Base-by-base conservation (phyloP, 345 rosid species). In the Citrus medica region DNA sequence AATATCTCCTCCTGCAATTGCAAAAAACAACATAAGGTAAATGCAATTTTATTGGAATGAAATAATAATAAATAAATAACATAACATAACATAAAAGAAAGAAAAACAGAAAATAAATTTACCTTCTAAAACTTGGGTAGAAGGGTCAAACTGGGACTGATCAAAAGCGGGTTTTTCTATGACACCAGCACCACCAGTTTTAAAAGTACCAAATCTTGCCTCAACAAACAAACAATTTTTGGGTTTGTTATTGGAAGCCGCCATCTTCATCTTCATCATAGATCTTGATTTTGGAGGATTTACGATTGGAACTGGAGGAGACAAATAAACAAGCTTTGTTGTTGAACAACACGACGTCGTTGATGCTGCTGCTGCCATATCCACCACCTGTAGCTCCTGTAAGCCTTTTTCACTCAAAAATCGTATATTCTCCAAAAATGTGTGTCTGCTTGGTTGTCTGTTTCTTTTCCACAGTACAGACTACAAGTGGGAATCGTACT, bases 61-160 rank as follows among this genome's bases (percentile, higher is more conserved):
- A 46, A 46, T 12, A 46, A 46, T 42, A 42, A 42, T 35, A 35
- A 35, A 35, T 3, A 10, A 10, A 12, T 42, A 42, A 46, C n/a
- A 46, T 46, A 10, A 42, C 30, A 42, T 12, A 42, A 42, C 48
- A 42, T 42, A 3, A 27, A 38, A 56, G 32, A 46, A 42, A 4
- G 22, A 37, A 21, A 21, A 21, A 53, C 6, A 68, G 63, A 62
- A 46, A 55, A 65, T 12, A 76, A 40, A 2, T 28, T 28, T 9
- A 81, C 86, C 86, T 84, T 78, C 73, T n/a, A 75, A 81, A 65
- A 67, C 86, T 67, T 78, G 80, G 19, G 80, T 22, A 22, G 82
- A 60, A 66, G 84, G 78, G 51, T 84, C 86, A 42, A 66, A 75
- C 38, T 81, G 78, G 58, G 86, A 84, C 51, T 71, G 86, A 75